A percentile compares a stretch with the other conserved stretches of the same genome.
These are phyloP conservation scores for Metschnikowia hibisci DNA, from an alignment of 805 yeast species.

Conservation along the genomic window DNA sequence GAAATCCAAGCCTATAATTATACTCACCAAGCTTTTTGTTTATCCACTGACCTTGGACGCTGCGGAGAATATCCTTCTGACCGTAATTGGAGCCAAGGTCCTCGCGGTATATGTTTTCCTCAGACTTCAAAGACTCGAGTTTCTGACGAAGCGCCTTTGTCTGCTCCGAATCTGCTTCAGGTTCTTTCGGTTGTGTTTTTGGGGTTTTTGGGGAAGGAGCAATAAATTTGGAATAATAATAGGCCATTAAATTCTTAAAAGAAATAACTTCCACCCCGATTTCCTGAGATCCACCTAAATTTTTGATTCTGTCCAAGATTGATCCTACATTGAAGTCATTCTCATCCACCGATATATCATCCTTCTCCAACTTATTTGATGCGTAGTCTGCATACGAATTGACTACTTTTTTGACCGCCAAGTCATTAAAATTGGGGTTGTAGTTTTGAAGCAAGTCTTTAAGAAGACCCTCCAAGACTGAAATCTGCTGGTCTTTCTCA, in stretches of 20 bases:
- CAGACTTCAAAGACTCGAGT: conserved; percentile 12
- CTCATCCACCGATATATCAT: background rate
- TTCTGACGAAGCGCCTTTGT: conserved; percentile 19
- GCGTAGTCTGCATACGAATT: conserved; percentile 47
- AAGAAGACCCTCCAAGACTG: conserved; percentile 44
- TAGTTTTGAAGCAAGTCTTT: conserved; percentile 51
- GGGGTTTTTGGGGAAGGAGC: background rate
- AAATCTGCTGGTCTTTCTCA: background rate
- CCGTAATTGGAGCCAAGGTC: conserved; percentile 45
- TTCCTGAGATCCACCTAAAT: background rate
- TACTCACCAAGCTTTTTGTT: conserved; percentile 60
- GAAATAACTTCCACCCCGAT: conserved; percentile 1
- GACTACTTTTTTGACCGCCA: conserved; percentile 75
- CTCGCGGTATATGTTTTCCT: conserved; percentile 16
- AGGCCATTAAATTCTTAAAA: conserved; percentile 22
- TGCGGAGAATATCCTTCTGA: conserved; percentile 59
- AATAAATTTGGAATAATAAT: conserved; percentile 17
- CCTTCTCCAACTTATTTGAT: conserved; percentile 29
- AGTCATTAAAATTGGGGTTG: conserved; percentile 82
- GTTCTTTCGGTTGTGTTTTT: too few relatives aligned
- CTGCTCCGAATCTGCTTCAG: too few relatives aligned
- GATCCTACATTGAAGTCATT: conserved; percentile 1
- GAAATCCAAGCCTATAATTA: conserved; percentile 58
- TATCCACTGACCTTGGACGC: conserved; percentile 49
- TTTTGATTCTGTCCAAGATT: conserved; percentile 2